phyloP scores from a whole-genome alignment of 2,329 filamentous ascomycete species.

The Scytalidium sp. region DNA sequence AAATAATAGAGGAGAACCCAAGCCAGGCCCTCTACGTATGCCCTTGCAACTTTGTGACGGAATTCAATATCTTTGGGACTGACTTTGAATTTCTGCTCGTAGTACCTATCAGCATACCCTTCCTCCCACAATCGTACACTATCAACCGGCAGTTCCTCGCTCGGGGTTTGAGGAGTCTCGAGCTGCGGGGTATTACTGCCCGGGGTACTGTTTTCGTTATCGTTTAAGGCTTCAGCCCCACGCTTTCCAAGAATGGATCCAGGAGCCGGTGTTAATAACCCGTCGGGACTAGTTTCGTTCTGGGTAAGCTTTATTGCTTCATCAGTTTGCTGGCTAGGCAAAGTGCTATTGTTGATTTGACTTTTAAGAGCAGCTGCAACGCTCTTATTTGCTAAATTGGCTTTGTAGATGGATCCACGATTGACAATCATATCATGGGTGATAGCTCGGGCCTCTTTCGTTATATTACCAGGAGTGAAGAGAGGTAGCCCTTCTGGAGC shows the following conservation, averaged over 20 bases:
- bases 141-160: constrained; percentile 68
- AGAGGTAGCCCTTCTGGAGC: constrained; percentile 48
- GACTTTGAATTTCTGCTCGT: constrained; percentile 92
- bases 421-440: constrained; percentile 90
- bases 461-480: constrained; percentile 54
- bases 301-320: constrained; percentile 8
- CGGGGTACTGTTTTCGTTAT: constrained; percentile 54
- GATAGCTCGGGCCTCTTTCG: constrained; percentile 56
- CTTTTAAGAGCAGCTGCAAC: constrained; percentile 86
- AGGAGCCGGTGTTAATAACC: constrained; percentile 31
- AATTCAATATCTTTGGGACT: constrained; percentile 80
- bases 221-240: constrained; percentile 69
- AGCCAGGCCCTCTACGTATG: constrained; percentile 91
- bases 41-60: constrained; percentile 79
- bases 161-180: constrained; percentile 42
- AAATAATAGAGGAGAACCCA: constrained; percentile 98
- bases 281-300: constrained; percentile 3
- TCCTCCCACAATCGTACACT: constrained; percentile 91
- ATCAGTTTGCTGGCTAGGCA: constrained; percentile 18
- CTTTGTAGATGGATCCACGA: constrained; percentile 60
- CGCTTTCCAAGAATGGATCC: constrained; percentile 66
- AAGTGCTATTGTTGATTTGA: constrained; percentile 48
- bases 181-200: constrained; percentile 55
- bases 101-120: constrained; percentile 93
- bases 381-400: constrained; percentile 87